These are phyloP conservation scores for Firmiana major DNA, from an alignment of 345 rosid species.

Conservation along the genomic window DNA sequence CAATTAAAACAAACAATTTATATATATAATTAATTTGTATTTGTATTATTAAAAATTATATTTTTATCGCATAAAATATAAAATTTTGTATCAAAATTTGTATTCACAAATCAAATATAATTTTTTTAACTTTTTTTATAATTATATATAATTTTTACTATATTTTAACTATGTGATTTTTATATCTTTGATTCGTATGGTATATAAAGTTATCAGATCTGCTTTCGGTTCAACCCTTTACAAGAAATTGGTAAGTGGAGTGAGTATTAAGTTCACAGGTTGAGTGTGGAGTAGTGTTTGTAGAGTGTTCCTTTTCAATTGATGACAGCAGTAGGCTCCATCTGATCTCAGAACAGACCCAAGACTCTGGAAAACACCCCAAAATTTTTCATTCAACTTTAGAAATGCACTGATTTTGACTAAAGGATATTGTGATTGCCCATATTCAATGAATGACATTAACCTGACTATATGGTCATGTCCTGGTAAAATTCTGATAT, in stretches of 20 bases:
- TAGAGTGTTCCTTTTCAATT: neutral
- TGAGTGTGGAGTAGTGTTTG: conserved; percentile 9
- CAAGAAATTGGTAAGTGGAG: conserved; percentile 30
- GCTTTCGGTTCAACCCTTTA: too few relatives aligned
- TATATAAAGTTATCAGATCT: too few relatives aligned
- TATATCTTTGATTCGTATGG: too few relatives aligned
- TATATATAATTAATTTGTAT: too few relatives aligned
- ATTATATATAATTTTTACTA: too few relatives aligned
- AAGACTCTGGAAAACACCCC: neutral
- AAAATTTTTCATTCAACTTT: neutral
- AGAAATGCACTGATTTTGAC: neutral
- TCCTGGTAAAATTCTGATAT: neutral
- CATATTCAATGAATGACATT: neutral
- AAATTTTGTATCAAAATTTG: too few relatives aligned
- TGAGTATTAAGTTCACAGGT: conserved; percentile 48
- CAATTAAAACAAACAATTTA: neutral
- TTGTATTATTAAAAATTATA: too few relatives aligned
- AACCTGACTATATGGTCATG: too few relatives aligned
- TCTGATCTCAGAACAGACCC: neutral
- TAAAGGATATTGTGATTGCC: neutral
- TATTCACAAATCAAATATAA: too few relatives aligned
- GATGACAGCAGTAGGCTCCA: conserved; percentile 10
- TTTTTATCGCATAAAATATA: neutral
- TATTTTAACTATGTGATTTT: too few relatives aligned
- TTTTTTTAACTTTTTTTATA: too few relatives aligned